Base-by-base conservation (phyloP, 495 filamentous ascomycete genomes). In the Lepraria neglecta region DNA sequence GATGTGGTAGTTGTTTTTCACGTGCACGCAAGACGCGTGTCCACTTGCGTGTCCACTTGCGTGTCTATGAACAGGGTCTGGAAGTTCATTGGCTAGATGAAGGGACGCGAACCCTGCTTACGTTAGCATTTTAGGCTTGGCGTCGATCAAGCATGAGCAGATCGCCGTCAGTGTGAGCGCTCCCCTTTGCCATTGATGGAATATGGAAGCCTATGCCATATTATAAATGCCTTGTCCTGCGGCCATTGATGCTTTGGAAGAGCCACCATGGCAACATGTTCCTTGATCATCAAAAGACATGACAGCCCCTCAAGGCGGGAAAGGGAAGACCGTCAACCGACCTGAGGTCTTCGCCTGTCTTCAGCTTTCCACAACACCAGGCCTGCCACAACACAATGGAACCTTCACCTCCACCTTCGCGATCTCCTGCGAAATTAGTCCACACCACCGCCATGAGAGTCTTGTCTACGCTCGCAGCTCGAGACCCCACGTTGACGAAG, bases 21-120 rank as follows among this genome's bases (percentile, higher is more conserved):
- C 12, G 0, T 24, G 2, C 46, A 48, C 21, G 19, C 46, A 51
- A 51, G 47, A 17, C 47, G 47, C 47, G 47, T 15, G 47, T 28
- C 47, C 27, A 51, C 47, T 30, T 51, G 28, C 47, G 47, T 51
- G 27, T 51, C 47, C 4, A n/a, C 47, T 30, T 51, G 28, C 47
- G 47, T 51, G 27, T 51, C 47, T 1, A n/a, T 48, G 46, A 48
- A 48, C 19, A 48, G 46, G 24, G n/a, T 7, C 46, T 27, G 46
- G 19, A 48, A 9, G 19, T 48, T 4, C 35, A 38, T 7, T 38
- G 7, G 35, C 35, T 38, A 38, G 0, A 38, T 38, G 12, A 6
- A 38, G 33, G 33, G 33, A 38, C 10, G 6, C 19, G 3, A 48
- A 19, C 5, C 46, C 19, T 51, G 24, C 47, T 51, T 51, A 51